phyloP scores from a whole-genome alignment of 2,329 filamentous ascomycete genomes.

The Didymosphaeria variabile region DNA sequence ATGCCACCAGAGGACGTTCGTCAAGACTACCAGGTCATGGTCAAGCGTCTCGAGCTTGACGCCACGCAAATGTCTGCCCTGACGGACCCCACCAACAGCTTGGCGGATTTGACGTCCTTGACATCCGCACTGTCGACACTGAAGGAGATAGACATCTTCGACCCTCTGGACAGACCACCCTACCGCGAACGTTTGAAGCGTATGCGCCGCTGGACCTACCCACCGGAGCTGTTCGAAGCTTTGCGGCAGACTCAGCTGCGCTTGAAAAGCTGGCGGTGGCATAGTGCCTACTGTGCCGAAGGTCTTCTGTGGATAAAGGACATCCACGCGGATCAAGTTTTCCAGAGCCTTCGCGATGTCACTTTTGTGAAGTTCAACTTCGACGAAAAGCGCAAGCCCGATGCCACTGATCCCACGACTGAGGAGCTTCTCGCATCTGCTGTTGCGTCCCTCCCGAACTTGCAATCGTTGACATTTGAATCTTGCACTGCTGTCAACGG shows the following conservation, averaged over 20 bases:
- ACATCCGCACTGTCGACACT: slow-evolving; percentile 73
- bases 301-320: slow-evolving; percentile 47
- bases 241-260: slow-evolving; percentile 62
- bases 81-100: slow-evolving; percentile 61
- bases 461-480: slow-evolving; percentile 76
- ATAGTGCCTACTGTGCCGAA: slow-evolving; percentile 55
- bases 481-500: slow-evolving; percentile 77
- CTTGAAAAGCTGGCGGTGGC: slow-evolving; percentile 66
- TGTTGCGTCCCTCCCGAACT: slow-evolving; percentile 65
- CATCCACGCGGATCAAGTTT: slow-evolving; percentile 57
- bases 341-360: slow-evolving; percentile 48
- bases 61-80: slow-evolving; percentile 66
- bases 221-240: slow-evolving; percentile 69
- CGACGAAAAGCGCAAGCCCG: slow-evolving; percentile 26
- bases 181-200: slow-evolving; percentile 67
- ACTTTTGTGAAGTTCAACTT: slow-evolving; percentile 47
- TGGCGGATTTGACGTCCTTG: slow-evolving; percentile 66
- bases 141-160: slow-evolving; percentile 74
- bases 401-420: slow-evolving; percentile 38
- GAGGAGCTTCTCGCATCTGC: slow-evolving; percentile 59
- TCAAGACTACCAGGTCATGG: slow-evolving; percentile 73
- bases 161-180: slow-evolving; percentile 72
- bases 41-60: slow-evolving; percentile 75
- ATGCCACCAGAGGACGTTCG: slow-evolving; percentile 48
- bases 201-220: slow-evolving; percentile 72